Evolutionary conservation across 345 rosid genomes (phyloP), one percentile per base, ranked within the genome.

Genomic region (Pistacia vera): DNA sequence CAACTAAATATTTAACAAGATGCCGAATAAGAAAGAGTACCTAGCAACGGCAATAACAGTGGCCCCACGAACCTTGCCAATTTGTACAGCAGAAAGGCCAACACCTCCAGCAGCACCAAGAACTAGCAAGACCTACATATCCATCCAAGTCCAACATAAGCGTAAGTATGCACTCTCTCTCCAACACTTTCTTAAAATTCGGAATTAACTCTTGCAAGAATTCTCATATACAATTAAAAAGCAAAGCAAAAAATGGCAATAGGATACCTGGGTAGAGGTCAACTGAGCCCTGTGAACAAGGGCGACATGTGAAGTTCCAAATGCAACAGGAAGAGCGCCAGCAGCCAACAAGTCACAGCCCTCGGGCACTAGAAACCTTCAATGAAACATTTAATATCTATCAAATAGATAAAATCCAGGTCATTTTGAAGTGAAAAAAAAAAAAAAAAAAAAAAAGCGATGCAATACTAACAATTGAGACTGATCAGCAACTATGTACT

Each of bases 31-130:
- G 51, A 70, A 5, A 44, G 52, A 22, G 55, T 62, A 93, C 99
- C 99, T 91, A 52, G 92, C 98, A 68, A 86, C 97, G 1, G 95
- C 97, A 80, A 96, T 88, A 46, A 96, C 97, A 82, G 77, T 74
- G 75, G 99, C 97, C 12, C 98, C 94, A 75, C 87, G 80, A 77
- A 85, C 89, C 86, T 96, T 96, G 78, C 95, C 99, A 48, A 96
- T 92, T 83, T 96, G 98, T 7, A 92, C 92, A 61, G 98, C 98
- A 44, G 98, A 90, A 75, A 91, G 83, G 12, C 99, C 99, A 73
- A 96, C 99, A 12, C 98, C 99, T 78, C 99, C 97, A 70, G 97
- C 98, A 5, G 99, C 99, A 38, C 99, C 97, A 60, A 96, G 89
- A 84, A 96, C 97, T 77, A 93, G 70, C 78, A 96, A 82, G 25